Conservation (phyloP, 2,329 filamentous ascomycete genomes). For the Colletotrichum melonis region DNA sequence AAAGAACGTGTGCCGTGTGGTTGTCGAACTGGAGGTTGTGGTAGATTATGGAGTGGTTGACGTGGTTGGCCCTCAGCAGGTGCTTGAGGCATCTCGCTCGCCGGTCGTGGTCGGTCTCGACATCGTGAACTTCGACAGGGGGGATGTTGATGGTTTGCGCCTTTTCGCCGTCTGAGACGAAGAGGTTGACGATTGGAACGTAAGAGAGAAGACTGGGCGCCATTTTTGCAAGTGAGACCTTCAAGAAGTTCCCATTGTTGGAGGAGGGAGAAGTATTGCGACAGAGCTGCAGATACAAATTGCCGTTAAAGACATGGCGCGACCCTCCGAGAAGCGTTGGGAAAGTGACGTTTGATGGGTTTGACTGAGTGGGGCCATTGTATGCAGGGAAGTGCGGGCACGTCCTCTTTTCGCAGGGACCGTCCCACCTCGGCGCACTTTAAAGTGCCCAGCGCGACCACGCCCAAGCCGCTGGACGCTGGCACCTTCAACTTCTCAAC, state of each 20-base stretch:
- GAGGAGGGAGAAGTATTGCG: neutral
- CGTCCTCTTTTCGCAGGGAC: constrained; percentile 16
- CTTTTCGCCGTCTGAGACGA: constrained; percentile 43
- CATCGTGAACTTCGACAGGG: constrained; percentile 78
- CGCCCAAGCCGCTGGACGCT: constrained; percentile 1
- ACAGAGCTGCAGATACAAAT: neutral
- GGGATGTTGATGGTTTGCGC: constrained; percentile 65
- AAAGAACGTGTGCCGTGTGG: constrained; percentile 83
- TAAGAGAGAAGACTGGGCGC: constrained; percentile 55
- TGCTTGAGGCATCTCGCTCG: constrained; percentile 88
- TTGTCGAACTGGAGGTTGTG: constrained; percentile 83
- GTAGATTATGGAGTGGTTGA: constrained; percentile 87
- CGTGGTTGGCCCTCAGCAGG: constrained; percentile 90
- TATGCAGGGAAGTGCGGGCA: constrained; percentile 11
- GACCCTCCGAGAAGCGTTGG: constrained; percentile 26
- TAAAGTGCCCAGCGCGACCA: constrained; percentile 23
- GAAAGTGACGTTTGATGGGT: constrained; percentile 33
- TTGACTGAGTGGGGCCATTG: constrained; percentile 24
- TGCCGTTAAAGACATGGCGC: constrained; percentile 24
- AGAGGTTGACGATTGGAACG: constrained; percentile 52
- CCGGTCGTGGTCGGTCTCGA: constrained; percentile 85
- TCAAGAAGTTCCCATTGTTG: constrained; percentile 5
- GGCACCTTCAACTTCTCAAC: constrained; percentile 11
- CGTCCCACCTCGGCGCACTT: constrained; percentile 1
- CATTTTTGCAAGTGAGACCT: neutral